phyloP scores from a whole-genome alignment of 306 rosid genomes.

The Oemleria cerasiformis region DNA sequence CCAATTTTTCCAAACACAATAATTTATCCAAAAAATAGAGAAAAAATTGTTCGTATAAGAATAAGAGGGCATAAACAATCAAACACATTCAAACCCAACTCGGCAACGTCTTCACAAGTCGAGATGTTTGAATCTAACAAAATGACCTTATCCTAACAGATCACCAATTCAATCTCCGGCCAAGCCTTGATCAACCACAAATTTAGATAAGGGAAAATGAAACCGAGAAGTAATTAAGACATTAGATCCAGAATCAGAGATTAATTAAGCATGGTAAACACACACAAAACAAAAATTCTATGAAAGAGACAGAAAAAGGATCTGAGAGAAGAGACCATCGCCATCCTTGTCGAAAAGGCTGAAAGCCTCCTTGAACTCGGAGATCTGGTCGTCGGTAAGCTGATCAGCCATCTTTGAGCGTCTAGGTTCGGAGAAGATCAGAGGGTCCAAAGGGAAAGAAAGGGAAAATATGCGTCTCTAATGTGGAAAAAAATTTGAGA shows the following conservation, averaged over 20 bases:
- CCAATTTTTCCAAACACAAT: neutral
- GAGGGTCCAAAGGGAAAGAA: neutral
- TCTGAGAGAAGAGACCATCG: slow-evolving; percentile 64
- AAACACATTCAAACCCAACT: neutral
- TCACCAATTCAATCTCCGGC: neutral
- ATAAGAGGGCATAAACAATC: neutral
- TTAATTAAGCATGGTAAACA: neutral
- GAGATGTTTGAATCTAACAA: neutral
- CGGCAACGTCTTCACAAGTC: no score
- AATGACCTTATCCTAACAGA: neutral
- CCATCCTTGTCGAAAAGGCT: slow-evolving; percentile 88
- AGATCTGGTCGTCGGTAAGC: slow-evolving; percentile 83
- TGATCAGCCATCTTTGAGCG: slow-evolving; percentile 69
- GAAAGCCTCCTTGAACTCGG: slow-evolving; percentile 82
- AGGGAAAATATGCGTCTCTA: neutral
- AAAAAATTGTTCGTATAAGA: neutral
- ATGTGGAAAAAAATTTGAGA: neutral
- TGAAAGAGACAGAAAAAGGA: slow-evolving; percentile 15
- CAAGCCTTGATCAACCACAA: neutral
- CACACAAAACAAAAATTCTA: neutral
- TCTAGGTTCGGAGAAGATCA: slow-evolving; percentile 11
- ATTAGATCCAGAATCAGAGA: slow-evolving; percentile 8
- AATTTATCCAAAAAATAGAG: neutral
- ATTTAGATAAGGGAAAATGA: neutral
- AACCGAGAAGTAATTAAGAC: neutral